Percentiles rank a stretch among this genome's conserved stretches.
phyloP scores from a whole-genome alignment of 179 eudicot species.

The Beta macrorhiza region DNA sequence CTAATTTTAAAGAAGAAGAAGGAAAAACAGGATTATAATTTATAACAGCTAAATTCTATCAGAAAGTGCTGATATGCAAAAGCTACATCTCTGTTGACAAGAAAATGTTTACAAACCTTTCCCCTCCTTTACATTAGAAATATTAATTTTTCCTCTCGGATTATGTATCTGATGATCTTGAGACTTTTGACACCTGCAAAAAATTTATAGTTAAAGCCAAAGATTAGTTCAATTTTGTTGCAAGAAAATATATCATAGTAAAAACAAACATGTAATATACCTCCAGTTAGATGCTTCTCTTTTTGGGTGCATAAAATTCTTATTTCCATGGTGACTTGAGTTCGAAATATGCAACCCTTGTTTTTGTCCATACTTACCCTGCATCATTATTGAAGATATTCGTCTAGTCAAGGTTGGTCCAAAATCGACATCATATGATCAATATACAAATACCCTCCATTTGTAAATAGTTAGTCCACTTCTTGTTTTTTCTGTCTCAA shows the following conservation, averaged over 20 bases:
- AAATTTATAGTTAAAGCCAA: not conserved
- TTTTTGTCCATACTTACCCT: conserved; percentile 33
- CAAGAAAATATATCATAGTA: not conserved
- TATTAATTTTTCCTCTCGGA: conserved; percentile 36
- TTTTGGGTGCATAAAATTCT: conserved; percentile 24
- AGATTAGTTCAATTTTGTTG: not conserved
- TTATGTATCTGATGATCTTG: conserved; percentile 33
- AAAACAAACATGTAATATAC: conserved; percentile 15
- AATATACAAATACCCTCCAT: no score
- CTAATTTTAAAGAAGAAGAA: not conserved
- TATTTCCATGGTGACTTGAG: conserved; percentile 30
- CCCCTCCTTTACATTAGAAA: conserved; percentile 35
- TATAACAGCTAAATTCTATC: no score
- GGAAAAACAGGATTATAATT: not conserved
- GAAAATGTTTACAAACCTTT: conserved; percentile 37
- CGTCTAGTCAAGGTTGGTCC: not conserved
- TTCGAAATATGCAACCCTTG: conserved; percentile 31
- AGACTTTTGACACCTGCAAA: conserved; percentile 28
- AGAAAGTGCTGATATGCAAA: not conserved
- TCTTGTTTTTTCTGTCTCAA: no score
- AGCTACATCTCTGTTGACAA: not conserved
- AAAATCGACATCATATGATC: no score
- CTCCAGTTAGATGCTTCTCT: conserved; percentile 35
- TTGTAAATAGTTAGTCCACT: no score
- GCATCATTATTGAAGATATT: conserved; percentile 15